Conservation (phyloP, 2,329 filamentous ascomycete species). For the Fusarium concolor region DNA sequence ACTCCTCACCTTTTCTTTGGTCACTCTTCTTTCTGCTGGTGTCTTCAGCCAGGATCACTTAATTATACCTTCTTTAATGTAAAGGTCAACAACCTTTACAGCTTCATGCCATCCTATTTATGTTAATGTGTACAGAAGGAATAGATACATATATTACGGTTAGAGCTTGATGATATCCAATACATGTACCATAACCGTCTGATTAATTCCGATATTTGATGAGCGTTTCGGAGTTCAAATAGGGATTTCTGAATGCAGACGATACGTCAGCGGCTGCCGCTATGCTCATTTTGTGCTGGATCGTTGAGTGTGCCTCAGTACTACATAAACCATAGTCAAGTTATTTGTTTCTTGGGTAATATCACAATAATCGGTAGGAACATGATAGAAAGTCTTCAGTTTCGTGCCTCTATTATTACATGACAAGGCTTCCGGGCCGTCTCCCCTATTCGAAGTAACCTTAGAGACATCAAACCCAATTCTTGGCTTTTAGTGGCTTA, state of each 20-base stretch:
- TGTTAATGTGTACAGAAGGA: slow-evolving; percentile 18
- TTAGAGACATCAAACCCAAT: not conserved
- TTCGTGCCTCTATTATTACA: not conserved
- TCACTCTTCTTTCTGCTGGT: slow-evolving; percentile 5
- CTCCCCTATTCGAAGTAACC: not conserved
- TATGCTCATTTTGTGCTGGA: slow-evolving; percentile 17
- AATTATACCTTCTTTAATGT: slow-evolving; percentile 16
- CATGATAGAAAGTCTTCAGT: not conserved
- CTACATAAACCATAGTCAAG: not conserved
- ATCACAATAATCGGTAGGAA: not conserved
- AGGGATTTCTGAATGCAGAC: slow-evolving; percentile 9
- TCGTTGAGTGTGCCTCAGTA: slow-evolving; percentile 5
- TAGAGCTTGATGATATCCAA: slow-evolving; percentile 7
- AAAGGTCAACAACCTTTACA: slow-evolving; percentile 9
- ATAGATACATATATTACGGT: slow-evolving; percentile 19
- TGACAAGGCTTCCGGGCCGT: not conserved
- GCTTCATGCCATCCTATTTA: slow-evolving; percentile 23
- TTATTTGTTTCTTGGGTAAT: not conserved
- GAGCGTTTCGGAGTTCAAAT: slow-evolving; percentile 1
- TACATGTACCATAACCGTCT: not conserved
- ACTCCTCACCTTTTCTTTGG: not conserved
- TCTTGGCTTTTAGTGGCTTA: not conserved
- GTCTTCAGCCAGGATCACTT: slow-evolving; percentile 4
- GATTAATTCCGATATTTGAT: not conserved
- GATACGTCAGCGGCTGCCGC: slow-evolving; percentile 34